These are phyloP conservation scores for Alnus glutinosa DNA, from an alignment of 306 rosid species.

Conservation along the genomic window DNA sequence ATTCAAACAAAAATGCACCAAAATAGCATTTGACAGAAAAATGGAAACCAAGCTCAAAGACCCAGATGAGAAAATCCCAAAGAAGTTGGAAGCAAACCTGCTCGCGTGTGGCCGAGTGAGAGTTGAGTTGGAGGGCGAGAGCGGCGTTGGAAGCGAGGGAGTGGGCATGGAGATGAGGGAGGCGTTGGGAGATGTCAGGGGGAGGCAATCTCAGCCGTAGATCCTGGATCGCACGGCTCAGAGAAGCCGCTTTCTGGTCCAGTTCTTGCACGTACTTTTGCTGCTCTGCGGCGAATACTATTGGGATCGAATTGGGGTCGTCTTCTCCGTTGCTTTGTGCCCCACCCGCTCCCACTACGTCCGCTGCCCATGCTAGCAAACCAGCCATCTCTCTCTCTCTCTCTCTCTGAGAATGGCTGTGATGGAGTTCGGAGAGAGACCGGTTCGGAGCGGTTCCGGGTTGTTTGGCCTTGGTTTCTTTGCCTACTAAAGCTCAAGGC, in stretches of 20 bases:
- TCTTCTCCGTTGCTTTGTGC: constrained; percentile 38
- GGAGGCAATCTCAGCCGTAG: constrained; percentile 90
- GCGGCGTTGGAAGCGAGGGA: constrained; percentile 86
- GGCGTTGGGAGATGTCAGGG: constrained; percentile 81
- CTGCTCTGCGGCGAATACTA: constrained; percentile 62
- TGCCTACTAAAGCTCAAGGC: background rate
- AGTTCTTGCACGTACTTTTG: constrained; percentile 59
- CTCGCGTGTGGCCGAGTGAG: constrained; percentile 64
- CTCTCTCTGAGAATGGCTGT: background rate
- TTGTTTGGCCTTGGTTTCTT: background rate
- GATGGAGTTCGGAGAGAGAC: background rate
- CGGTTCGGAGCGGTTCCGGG: background rate
- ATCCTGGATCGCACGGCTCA: constrained; percentile 78
- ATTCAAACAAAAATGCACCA: background rate
- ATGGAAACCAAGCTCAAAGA: background rate
- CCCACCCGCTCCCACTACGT: constrained; percentile 73
- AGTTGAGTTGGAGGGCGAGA: constrained; percentile 58
- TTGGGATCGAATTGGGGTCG: constrained; percentile 44
- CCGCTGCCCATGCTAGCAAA: constrained; percentile 95
- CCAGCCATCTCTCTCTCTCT: constrained; percentile 65
- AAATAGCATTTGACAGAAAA: too few relatives aligned
- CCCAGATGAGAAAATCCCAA: constrained; percentile 13
- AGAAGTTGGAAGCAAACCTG: constrained; percentile 46
- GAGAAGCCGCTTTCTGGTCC: constrained; percentile 55
- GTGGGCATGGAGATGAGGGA: constrained; percentile 94